Evolutionary conservation across 1,284 basidiomycete species (phyloP).

Genomic region (Marasmius fiardii): DNA sequence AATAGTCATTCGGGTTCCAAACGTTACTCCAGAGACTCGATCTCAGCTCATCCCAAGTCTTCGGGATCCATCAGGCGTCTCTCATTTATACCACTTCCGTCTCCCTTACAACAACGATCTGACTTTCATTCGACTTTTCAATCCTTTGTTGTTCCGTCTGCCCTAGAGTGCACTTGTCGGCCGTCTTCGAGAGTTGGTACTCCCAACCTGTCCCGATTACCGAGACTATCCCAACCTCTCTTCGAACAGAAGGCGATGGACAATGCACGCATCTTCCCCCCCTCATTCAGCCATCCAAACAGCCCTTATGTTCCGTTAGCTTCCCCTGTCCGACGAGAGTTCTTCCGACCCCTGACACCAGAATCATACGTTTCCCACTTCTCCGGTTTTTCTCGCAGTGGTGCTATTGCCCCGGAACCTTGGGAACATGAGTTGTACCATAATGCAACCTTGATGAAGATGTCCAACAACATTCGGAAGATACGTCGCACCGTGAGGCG

Average conservation of each 20-base stretch:
- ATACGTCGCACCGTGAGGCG: slow-evolving; percentile 23
- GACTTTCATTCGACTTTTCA: slow-evolving; percentile 12
- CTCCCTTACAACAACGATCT: not conserved
- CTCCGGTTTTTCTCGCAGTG: slow-evolving; percentile 25
- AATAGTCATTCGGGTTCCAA: not conserved
- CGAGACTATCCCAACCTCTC: slow-evolving; percentile 13
- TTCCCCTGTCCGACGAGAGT: slow-evolving; percentile 31
- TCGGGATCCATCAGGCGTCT: not conserved
- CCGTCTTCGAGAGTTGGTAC: slow-evolving; percentile 1
- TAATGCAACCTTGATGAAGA: slow-evolving; percentile 14
- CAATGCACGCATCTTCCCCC: slow-evolving; percentile 8
- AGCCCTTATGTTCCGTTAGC: slow-evolving; percentile 48
- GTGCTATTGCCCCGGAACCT: slow-evolving; percentile 38
- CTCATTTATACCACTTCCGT: slow-evolving; percentile 1
- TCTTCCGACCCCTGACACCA: slow-evolving; percentile 29
- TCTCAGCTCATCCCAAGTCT: not conserved
- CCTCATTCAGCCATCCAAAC: slow-evolving; percentile 33
- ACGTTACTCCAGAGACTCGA: not conserved
- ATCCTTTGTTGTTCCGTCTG: slow-evolving; percentile 10
- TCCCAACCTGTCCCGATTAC: slow-evolving; percentile 13
- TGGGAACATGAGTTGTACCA: slow-evolving; percentile 21
- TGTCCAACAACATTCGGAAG: slow-evolving; percentile 24
- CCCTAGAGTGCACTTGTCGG: not conserved
- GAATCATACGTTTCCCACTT: slow-evolving; percentile 22
- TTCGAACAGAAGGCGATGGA: slow-evolving; percentile 7